Evolutionary conservation across 352 stramenopile species (phyloP), one percentile per base, ranked within the genome.

Genomic region (Aphanomyces astaci): DNA sequence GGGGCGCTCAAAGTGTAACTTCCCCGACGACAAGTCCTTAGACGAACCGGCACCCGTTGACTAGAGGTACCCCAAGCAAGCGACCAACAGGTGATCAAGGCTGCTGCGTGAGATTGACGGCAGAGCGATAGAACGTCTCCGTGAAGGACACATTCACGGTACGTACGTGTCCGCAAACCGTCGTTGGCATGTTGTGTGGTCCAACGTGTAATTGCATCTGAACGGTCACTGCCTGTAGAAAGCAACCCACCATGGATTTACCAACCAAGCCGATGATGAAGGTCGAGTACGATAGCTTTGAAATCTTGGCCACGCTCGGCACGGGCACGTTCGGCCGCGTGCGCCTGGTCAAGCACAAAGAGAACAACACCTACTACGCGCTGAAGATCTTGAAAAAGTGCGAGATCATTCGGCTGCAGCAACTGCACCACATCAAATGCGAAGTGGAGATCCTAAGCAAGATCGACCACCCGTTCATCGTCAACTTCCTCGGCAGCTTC

Each of bases 361-460:
- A 76, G 19, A 77, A 70, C 4, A 79, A 78, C 0, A 77, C 75
- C 0, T 94, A 82, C 63, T 88, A 92, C 62, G 90, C 90, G 4
- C 77, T 97, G 25, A 97, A 97, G 70, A 97, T 96, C 71, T 75
- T 97, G 15, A 97, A 97, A 72, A 97, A 97, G 75, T 86, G 79
- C 55, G 83, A 95, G 62, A 95, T 97, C 65, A 71, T 97, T 33
- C 71, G 84, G 13, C 79, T 96, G 54, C 82, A 96, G 63, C 90
- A 95, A 66, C 75, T 97, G 55, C 85, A 94, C 71, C 90, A 97
- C 74, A 91, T 97, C 70, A 89, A 96, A 65, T 96, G 88, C 71
- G 91, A 97, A 69, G 82, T 96, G n/a, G 82, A 87, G 59, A 93
- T 97, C 55, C 68, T 97, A 60, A 86, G 78, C 68, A 78, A 76